Conservation (phyloP, 1,284 basidiomycete genomes). For the Pseudozyma thailandica region DNA sequence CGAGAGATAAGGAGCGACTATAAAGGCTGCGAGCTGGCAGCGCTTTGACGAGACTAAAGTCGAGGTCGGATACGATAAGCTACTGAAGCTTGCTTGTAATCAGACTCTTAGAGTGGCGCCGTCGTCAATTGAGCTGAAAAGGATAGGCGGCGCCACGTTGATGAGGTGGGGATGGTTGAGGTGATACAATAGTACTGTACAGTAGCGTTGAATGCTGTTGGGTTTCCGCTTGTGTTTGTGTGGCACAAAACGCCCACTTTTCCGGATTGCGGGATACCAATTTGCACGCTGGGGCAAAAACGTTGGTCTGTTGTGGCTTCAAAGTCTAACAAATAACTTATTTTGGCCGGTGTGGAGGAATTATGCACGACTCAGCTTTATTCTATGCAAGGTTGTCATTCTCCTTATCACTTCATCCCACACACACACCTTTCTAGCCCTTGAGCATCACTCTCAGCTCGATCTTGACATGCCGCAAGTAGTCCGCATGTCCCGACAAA, state of each 20-base stretch:
- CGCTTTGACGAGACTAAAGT: neutral
- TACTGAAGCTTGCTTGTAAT: neutral
- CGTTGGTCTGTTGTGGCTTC: neutral
- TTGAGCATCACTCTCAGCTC: neutral
- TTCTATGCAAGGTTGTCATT: constrained; percentile 1
- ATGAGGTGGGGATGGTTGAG: neutral
- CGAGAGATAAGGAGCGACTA: neutral
- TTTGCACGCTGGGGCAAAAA: neutral
- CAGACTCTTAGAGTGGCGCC: constrained; percentile 1
- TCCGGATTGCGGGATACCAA: neutral
- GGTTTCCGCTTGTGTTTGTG: neutral
- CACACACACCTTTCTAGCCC: neutral
- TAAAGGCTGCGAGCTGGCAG: too few relatives aligned
- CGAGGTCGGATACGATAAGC: neutral
- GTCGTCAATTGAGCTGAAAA: neutral
- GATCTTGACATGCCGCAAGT: neutral
- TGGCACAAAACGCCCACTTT: constrained; percentile 3
- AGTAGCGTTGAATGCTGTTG: neutral
- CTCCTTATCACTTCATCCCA: neutral
- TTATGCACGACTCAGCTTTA: constrained; percentile 15
- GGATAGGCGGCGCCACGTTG: constrained; percentile 2
- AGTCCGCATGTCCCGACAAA: neutral
- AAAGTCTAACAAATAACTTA: constrained; percentile 6
- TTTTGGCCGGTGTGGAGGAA: neutral
- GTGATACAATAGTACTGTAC: neutral